Evolutionary conservation across 2,329 filamentous ascomycete species (phyloP).

Genomic region (Ceratocystis cubensis): DNA sequence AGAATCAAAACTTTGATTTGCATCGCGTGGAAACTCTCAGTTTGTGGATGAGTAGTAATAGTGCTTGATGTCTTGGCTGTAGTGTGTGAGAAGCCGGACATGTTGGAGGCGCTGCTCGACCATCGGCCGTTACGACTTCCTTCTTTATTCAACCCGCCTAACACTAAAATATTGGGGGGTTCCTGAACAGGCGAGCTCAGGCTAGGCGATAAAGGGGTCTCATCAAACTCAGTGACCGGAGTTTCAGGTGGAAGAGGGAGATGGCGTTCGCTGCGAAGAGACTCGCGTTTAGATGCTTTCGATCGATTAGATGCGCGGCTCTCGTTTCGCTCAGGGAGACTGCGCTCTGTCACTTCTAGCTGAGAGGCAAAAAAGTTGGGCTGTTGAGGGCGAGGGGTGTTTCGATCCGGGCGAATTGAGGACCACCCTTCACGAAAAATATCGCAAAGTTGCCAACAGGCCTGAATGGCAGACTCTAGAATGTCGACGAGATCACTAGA

Average conservation of each 20-base stretch:
- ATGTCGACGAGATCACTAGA: conserved; percentile 60
- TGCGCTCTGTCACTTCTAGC: conserved; percentile 29
- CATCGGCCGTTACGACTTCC: conserved; percentile 54
- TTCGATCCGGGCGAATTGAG: conserved; percentile 71
- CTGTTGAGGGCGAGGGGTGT: conserved; percentile 72
- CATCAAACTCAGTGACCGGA: conserved; percentile 88
- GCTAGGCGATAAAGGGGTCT: conserved; percentile 71
- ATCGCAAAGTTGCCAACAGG: conserved; percentile 90
- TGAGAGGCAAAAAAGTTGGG: conserved; percentile 53
- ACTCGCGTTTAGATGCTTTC: conserved; percentile 42
- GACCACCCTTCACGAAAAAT: conserved; percentile 89
- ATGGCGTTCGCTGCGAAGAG: conserved; percentile 31
- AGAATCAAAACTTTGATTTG: conserved; percentile 68
- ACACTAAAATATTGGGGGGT: conserved; percentile 76
- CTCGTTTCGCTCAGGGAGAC: conserved; percentile 25
- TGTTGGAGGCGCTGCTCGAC: conserved; percentile 68
- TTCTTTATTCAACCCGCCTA: conserved; percentile 52
- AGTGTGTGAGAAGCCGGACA: conserved; percentile 67
- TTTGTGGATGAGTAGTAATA: conserved; percentile 53
- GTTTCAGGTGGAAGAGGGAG: conserved; percentile 53
- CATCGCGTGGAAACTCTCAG: conserved; percentile 64
- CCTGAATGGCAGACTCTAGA: conserved; percentile 74
- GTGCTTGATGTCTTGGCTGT: conserved; percentile 56
- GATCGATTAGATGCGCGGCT: conserved; percentile 39
- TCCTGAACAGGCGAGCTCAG: conserved; percentile 50